Conservation (phyloP, 805 yeast species). For the Yamadazyma paraphyllophila region DNA sequence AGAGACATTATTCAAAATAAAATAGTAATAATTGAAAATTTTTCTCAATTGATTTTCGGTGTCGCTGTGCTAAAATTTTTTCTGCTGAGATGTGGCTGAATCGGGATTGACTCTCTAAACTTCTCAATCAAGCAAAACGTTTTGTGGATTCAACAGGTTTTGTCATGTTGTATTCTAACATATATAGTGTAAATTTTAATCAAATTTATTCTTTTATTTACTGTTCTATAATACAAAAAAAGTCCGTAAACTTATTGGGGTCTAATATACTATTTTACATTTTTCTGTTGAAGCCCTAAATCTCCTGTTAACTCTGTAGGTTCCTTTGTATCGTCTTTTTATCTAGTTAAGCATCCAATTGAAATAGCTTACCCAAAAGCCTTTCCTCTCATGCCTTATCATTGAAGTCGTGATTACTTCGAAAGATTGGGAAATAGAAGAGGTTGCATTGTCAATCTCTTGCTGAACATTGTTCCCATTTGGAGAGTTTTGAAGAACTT, state of each 20-base stretch:
- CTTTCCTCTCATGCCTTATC: slow-evolving; percentile 17
- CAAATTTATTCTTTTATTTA: neutral
- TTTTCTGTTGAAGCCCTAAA: too few relatives aligned
- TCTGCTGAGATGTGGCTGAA: slow-evolving; percentile 6
- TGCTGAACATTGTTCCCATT: neutral
- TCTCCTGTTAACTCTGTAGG: too few relatives aligned
- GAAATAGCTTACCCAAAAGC: slow-evolving; percentile 19
- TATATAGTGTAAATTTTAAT: too few relatives aligned
- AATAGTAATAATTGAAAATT: neutral
- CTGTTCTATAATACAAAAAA: neutral
- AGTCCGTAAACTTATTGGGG: neutral
- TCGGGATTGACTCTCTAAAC: neutral
- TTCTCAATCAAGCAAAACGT: neutral
- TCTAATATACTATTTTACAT: neutral
- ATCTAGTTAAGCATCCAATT: slow-evolving; percentile 15
- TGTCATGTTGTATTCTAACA: too few relatives aligned
- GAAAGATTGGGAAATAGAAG: neutral
- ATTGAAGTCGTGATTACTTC: slow-evolving; percentile 18
- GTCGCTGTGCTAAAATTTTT: neutral
- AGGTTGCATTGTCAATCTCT: neutral
- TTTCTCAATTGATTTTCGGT: neutral
- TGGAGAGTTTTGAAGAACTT: slow-evolving; percentile 3
- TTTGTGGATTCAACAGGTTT: neutral
- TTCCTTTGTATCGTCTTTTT: neutral
- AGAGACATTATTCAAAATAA: slow-evolving; percentile 27